phyloP scores from a whole-genome alignment of 441 rosid genomes.

The Euphorbia corollata region DNA sequence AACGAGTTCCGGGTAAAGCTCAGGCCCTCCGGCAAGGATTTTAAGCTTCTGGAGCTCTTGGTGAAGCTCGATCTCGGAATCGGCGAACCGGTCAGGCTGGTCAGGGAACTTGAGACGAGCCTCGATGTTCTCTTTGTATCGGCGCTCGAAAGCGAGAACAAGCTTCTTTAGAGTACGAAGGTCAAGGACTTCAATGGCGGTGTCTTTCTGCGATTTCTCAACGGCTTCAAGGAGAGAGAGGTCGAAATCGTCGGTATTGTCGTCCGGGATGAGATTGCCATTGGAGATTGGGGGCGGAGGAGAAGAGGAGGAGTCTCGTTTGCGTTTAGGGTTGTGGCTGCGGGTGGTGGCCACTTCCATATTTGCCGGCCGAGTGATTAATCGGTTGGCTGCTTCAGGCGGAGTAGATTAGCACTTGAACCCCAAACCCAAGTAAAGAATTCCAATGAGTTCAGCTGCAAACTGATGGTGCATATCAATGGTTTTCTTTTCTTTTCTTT shows the following conservation, averaged over 20 bases:
- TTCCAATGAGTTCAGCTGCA: no score
- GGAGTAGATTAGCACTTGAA: no score
- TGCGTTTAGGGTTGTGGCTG: slow-evolving; percentile 23
- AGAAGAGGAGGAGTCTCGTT: slow-evolving; percentile 18
- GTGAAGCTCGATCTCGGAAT: slow-evolving; percentile 85
- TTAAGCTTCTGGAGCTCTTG: slow-evolving; percentile 85
- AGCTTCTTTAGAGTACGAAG: slow-evolving; percentile 71
- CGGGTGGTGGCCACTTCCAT: slow-evolving; percentile 23
- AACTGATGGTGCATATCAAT: no score
- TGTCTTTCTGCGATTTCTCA: slow-evolving; percentile 54
- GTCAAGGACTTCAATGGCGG: slow-evolving; percentile 62
- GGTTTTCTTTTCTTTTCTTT: no score
- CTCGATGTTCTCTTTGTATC: slow-evolving; percentile 88
- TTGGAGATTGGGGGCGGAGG: not conserved
- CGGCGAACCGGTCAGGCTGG: slow-evolving; percentile 85
- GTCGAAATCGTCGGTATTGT: slow-evolving; percentile 34
- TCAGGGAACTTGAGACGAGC: slow-evolving; percentile 92
- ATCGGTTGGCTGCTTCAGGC: no score
- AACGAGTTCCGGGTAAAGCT: slow-evolving; percentile 85
- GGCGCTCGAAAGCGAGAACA: slow-evolving; percentile 91
- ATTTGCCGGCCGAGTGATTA: not conserved
- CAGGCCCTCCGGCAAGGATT: slow-evolving; percentile 91
- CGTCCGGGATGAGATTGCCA: not conserved
- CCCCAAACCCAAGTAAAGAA: no score
- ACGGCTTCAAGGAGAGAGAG: slow-evolving; percentile 82